Conservation (phyloP, 2,329 filamentous ascomycete genomes). For the Neurospora sp. region DNA sequence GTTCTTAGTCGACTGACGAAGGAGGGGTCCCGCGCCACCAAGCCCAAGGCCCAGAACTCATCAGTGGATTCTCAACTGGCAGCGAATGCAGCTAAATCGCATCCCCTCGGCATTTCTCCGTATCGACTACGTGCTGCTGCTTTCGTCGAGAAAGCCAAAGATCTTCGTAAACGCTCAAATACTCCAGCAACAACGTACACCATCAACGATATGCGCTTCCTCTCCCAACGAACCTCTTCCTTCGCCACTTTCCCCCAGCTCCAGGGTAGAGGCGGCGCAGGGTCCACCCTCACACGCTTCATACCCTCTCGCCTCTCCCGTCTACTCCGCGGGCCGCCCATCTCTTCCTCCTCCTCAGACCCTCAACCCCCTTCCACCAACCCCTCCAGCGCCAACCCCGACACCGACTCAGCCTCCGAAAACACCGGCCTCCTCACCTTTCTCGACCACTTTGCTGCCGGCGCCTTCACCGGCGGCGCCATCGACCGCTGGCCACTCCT, state of each 20-base stretch:
- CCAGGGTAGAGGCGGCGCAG: background rate
- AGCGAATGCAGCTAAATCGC: background rate
- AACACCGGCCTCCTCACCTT: background rate
- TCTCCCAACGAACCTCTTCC: constrained; percentile 5
- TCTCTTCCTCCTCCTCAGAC: background rate
- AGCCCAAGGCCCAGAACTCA: background rate
- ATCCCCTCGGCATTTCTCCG: background rate
- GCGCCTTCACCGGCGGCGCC: constrained; percentile 1
- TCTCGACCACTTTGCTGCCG: constrained; percentile 1
- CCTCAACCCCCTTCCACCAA: background rate
- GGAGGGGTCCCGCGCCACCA: background rate
- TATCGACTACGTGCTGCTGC: background rate
- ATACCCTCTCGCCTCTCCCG: background rate
- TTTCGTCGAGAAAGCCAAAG: background rate
- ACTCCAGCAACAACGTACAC: constrained; percentile 8
- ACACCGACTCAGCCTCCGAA: background rate
- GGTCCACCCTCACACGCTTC: background rate
- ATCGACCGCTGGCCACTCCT: constrained; percentile 7
- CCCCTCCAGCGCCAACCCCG: background rate
- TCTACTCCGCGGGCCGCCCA: background rate
- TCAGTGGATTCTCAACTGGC: background rate
- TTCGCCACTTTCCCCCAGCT: constrained; percentile 5
- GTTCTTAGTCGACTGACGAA: constrained; percentile 2
- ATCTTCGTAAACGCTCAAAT: background rate
- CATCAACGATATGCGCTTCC: constrained; percentile 8